Evolutionary conservation across 2,329 filamentous ascomycete genomes (phyloP).

Genomic region (Arachnomyces sp.): DNA sequence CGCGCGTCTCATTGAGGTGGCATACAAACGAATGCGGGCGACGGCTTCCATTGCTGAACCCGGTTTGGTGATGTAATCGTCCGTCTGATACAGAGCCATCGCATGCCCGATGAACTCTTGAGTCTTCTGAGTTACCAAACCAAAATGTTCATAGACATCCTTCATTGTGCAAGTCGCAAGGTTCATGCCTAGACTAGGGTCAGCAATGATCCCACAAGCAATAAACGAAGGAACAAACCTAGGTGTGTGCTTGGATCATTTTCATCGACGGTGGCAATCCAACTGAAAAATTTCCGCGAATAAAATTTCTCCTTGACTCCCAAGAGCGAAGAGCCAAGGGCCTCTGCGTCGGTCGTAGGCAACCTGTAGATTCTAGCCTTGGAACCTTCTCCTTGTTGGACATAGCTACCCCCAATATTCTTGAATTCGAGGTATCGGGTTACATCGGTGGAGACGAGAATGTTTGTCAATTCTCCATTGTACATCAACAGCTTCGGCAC

Average conservation of each 20-base stretch:
- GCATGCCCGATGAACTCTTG: slow-evolving; percentile 96
- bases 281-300: too few relatives aligned
- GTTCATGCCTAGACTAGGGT: slow-evolving; percentile 59
- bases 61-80: slow-evolving; percentile 69
- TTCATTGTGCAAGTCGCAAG: slow-evolving; percentile 79
- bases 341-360: slow-evolving; percentile 84
- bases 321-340: slow-evolving; percentile 90
- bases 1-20: slow-evolving; percentile 91
- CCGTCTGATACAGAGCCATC: slow-evolving; percentile 91
- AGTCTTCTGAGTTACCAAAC: slow-evolving; percentile 76
- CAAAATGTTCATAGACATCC: slow-evolving; percentile 98
- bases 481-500: slow-evolving; percentile 99
- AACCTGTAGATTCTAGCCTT: slow-evolving; percentile 96
- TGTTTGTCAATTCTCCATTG: slow-evolving; percentile 96
- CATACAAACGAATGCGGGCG: slow-evolving; percentile 88
- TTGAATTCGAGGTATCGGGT: slow-evolving; percentile 86
- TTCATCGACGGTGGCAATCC: slow-evolving; percentile 78
- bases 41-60: slow-evolving; percentile 78
- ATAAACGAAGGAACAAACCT: slow-evolving; percentile 50
- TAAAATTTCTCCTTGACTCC: slow-evolving; percentile 92
- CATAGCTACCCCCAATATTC: slow-evolving; percentile 91
- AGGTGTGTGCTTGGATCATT: slow-evolving; percentile 82
- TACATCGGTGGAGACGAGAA: slow-evolving; percentile 91
- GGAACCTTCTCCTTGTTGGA: slow-evolving; percentile 75
- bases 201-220: slow-evolving; percentile 11